Percentiles rank a stretch among this genome's conserved stretches.
phyloP scores from a whole-genome alignment of 495 filamentous ascomycete species.

The Chaetomium tenue region DNA sequence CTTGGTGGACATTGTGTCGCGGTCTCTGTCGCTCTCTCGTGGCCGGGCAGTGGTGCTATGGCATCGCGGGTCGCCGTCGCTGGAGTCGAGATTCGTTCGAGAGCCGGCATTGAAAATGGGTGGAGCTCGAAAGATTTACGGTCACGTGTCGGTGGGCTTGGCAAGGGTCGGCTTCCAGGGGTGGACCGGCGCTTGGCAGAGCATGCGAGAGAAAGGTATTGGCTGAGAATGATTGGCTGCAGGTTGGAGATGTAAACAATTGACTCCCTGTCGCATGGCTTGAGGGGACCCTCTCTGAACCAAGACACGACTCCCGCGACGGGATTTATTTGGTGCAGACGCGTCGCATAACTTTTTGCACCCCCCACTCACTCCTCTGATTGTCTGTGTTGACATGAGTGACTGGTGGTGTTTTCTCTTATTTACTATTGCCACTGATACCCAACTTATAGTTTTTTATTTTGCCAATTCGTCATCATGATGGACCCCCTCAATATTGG shows the following conservation, averaged over 20 bases:
- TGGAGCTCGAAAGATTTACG: slow-evolving; percentile 19
- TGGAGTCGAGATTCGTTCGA: slow-evolving; percentile 8
- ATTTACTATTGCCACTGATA: slow-evolving; percentile 7
- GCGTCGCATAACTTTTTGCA: slow-evolving; percentile 7
- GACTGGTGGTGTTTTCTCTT: background rate
- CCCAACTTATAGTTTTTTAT: slow-evolving; percentile 1
- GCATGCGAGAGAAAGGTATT: background rate
- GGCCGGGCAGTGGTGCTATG: slow-evolving; percentile 12
- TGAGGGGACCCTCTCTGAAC: slow-evolving; percentile 7
- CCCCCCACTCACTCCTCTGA: background rate
- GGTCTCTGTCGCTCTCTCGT: background rate
- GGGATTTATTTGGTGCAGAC: slow-evolving; percentile 20
- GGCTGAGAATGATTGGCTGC: slow-evolving; percentile 24
- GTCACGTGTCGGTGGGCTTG: slow-evolving; percentile 37
- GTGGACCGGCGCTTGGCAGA: slow-evolving; percentile 17
- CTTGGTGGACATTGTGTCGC: slow-evolving; percentile 28
- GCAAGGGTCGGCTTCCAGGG: slow-evolving; percentile 12
- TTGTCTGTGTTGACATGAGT: slow-evolving; percentile 13
- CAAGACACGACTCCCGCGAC: slow-evolving; percentile 22
- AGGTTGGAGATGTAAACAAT: slow-evolving; percentile 36
- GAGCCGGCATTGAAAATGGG: background rate
- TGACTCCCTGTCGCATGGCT: slow-evolving; percentile 3
- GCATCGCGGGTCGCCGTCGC: slow-evolving; percentile 24
- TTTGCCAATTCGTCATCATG: slow-evolving; percentile 10
- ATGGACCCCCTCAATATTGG: slow-evolving; percentile 6